Evolutionary conservation across 495 filamentous ascomycete genomes (phyloP).

Genomic region (Penicillium simplicissimum): DNA sequence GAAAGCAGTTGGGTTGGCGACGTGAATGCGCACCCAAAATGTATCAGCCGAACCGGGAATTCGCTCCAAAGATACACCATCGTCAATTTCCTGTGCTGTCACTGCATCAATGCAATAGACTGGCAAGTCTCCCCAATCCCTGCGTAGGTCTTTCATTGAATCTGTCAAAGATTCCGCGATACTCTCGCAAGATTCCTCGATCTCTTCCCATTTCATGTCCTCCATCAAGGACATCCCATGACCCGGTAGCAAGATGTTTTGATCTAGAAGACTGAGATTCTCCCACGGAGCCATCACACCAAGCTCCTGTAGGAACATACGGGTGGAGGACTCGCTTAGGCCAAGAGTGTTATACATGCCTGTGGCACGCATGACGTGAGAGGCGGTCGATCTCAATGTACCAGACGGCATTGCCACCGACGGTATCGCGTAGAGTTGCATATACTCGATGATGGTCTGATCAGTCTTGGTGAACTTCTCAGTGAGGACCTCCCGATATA

Average conservation of each 20-base stretch:
- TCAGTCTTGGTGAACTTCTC: constrained; percentile 47
- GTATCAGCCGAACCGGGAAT: constrained; percentile 53
- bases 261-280: constrained; percentile 62
- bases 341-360: constrained; percentile 64
- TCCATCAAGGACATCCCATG: constrained; percentile 40
- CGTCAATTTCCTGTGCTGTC: constrained; percentile 78
- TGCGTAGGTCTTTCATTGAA: constrained; percentile 60
- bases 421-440: constrained; percentile 59
- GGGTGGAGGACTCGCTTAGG: constrained; percentile 57
- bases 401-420: constrained; percentile 52
- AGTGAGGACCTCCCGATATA: constrained; percentile 44
- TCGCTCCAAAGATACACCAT: constrained; percentile 78
- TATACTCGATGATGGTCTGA: constrained; percentile 62
- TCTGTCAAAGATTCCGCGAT: constrained; percentile 32
- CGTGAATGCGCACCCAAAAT: constrained; percentile 85
- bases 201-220: constrained; percentile 36
- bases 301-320: constrained; percentile 80
- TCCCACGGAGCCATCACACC: constrained; percentile 83
- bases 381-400: constrained; percentile 60
- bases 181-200: constrained; percentile 33
- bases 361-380: constrained; percentile 70
- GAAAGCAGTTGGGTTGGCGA: constrained; percentile 93
- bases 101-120: constrained; percentile 84
- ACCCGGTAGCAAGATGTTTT: constrained; percentile 62
- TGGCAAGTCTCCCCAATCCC: constrained; percentile 66